Conservation (phyloP, 495 filamentous ascomycete genomes). For the Neurospora sp. region DNA sequence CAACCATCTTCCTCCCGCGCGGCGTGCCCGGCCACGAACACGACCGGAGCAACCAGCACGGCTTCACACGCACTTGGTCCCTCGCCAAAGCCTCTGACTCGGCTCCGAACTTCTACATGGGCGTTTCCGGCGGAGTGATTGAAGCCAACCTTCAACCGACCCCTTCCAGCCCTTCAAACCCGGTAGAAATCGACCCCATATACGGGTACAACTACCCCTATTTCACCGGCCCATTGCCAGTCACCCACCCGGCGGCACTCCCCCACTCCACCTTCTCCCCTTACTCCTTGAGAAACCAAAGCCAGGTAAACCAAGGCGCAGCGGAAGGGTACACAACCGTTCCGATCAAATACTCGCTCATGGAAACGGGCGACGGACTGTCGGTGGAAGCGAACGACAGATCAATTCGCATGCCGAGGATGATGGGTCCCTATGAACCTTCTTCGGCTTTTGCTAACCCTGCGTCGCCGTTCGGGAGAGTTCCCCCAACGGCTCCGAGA, state of each 20-base stretch:
- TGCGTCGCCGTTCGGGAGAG: not conserved
- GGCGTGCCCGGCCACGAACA: conserved; percentile 3
- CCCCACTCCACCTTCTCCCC: conserved; percentile 20
- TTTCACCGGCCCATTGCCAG: not conserved
- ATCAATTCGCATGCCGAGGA: conserved; percentile 10
- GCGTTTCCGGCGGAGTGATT: conserved; percentile 28
- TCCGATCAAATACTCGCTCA: conserved; percentile 7
- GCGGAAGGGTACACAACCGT: conserved; percentile 7
- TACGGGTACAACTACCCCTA: conserved; percentile 3
- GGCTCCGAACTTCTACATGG: conserved; percentile 33
- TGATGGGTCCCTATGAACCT: conserved; percentile 3
- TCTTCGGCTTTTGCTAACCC: not conserved
- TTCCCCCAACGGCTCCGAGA: not conserved
- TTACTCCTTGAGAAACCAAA: conserved; percentile 2
- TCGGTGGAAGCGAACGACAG: conserved; percentile 12
- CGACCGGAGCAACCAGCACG: not conserved
- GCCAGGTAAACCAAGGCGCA: not conserved
- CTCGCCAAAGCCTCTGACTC: conserved; percentile 30
- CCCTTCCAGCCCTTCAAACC: not conserved
- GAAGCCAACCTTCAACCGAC: conserved; percentile 22
- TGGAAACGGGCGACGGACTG: conserved; percentile 22
- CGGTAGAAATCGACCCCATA: not conserved
- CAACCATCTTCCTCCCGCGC: conserved; percentile 25
- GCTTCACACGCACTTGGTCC: conserved; percentile 26
- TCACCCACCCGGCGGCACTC: not conserved